Base-by-base conservation (phyloP, 805 yeast genomes). In the Saccharomyces paradoxus region DNA sequence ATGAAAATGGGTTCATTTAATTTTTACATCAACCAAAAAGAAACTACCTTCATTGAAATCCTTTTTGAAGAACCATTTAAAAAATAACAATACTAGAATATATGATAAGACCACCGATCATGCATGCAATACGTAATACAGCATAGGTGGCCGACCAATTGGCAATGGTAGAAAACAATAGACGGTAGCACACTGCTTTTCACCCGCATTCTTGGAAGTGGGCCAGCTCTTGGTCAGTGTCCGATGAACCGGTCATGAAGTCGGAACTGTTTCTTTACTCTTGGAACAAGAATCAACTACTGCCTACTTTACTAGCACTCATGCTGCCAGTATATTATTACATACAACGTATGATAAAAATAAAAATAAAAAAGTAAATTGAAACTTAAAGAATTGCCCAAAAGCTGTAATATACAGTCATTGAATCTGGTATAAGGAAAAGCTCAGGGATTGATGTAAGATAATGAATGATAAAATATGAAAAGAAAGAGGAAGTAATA, bases 1-100 rank as follows among this genome's bases (percentile, higher is more conserved):
- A n/a, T n/a, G n/a, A n/a, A n/a, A n/a, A n/a, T n/a, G n/a, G n/a
- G n/a, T n/a, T n/a, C n/a, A 26, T 26, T 26, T 26, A 5, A 26
- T 26, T 3, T 26, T 26, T 28, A 17, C 9, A 2, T 54, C 58
- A 67, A 29, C 69, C 66, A 51, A 68, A 74, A 54, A n/a, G 73
- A 73, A 54, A 74, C 77, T 6, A n/a, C 62, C 66, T 14, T 72
- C 75, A 41, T 81, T 80, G 22, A 66, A 69, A 66, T 67, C 63
- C 48, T 61, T 63, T 21, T 67, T 69, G 76, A 92, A 92, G 64
- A 87, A 89, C 66, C 84, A 75, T 4, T 88, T 83, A n/a, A 67
- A 92, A 92, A 7, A 88, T 81, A 50, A 88, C 86, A 31, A 92
- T 89, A 6, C 97, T 86, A 5, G 84, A 80, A 71, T 87, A 91